Evolutionary conservation across 208 protist species (phyloP).

Genomic region (Wallacemonas sp.): DNA sequence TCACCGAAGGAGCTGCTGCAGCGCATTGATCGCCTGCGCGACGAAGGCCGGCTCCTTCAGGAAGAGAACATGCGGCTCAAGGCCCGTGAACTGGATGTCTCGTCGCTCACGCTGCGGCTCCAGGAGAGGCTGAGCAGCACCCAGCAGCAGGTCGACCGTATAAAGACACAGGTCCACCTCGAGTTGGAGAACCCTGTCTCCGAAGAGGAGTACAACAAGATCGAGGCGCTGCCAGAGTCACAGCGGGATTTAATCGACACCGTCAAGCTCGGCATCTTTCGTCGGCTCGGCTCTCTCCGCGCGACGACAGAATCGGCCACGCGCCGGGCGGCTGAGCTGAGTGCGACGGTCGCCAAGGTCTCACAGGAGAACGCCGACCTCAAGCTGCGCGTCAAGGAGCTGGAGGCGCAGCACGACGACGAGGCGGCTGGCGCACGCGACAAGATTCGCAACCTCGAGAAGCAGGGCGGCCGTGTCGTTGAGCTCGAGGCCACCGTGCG

Average conservation of each 20-base stretch:
- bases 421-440: slow-evolving; percentile 37
- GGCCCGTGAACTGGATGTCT: slow-evolving; percentile 80
- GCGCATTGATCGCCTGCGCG: slow-evolving; percentile 69
- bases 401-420: slow-evolving; percentile 35
- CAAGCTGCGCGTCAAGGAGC: slow-evolving; percentile 52
- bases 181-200: slow-evolving; percentile 77
- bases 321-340: slow-evolving; percentile 61
- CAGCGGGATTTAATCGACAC: slow-evolving; percentile 81
- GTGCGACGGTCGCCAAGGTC: slow-evolving; percentile 36
- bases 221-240: slow-evolving; percentile 62
- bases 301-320: slow-evolving; percentile 53
- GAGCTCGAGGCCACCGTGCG: slow-evolving; percentile 69
- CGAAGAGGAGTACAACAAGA: slow-evolving; percentile 70
- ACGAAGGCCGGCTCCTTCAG: slow-evolving; percentile 60
- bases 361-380: slow-evolving; percentile 58
- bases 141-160: slow-evolving; percentile 83
- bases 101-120: slow-evolving; percentile 63
- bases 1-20: slow-evolving; percentile 67
- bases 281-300: slow-evolving; percentile 64
- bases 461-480: slow-evolving; percentile 40
- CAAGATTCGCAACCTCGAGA: slow-evolving; percentile 35
- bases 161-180: slow-evolving; percentile 73
- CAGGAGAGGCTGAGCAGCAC: slow-evolving; percentile 79
- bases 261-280: slow-evolving; percentile 83
- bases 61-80: slow-evolving; percentile 74